These are phyloP conservation scores for Colletotrichum sp. DNA, from an alignment of 2,329 filamentous ascomycete genomes.

Conservation along the genomic window DNA sequence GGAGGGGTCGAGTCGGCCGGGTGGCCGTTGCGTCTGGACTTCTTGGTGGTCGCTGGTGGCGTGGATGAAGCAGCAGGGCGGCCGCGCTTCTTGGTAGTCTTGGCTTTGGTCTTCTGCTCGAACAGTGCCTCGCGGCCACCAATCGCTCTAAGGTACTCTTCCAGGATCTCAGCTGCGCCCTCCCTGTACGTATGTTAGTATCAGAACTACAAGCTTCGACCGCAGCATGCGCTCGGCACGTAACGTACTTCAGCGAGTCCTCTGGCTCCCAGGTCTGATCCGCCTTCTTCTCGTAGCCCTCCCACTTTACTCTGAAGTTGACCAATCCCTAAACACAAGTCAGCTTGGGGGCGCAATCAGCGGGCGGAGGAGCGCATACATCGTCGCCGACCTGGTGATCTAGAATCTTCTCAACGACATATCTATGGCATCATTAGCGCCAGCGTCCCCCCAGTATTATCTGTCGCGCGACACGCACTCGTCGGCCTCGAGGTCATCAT, in stretches of 20 bases:
- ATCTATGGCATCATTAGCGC: conserved; percentile 51
- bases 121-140: conserved; percentile 68
- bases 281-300: conserved; percentile 72
- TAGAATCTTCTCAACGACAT: conserved; percentile 76
- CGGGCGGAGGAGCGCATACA: conserved; percentile 38
- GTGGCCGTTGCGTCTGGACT: conserved; percentile 53
- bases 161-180: conserved; percentile 64
- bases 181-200: conserved; percentile 43
- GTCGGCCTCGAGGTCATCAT: conserved; percentile 42
- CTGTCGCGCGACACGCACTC: conserved; percentile 23
- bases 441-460: background rate
- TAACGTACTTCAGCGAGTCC: conserved; percentile 65
- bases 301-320: conserved; percentile 80
- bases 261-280: conserved; percentile 84
- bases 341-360: background rate
- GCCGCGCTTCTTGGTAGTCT: conserved; percentile 63
- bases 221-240: background rate
- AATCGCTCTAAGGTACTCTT: conserved; percentile 66
- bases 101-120: conserved; percentile 53
- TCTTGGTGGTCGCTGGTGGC: conserved; percentile 46
- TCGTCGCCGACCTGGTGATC: conserved; percentile 66
- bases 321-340: conserved; percentile 46
- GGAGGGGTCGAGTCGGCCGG: conserved; percentile 55
- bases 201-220: background rate
- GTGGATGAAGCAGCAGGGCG: conserved; percentile 46